Evolutionary conservation across 208 protist species (phyloP), one percentile per base, ranked within the genome.

Genomic region (Borovskyia barvae): DNA sequence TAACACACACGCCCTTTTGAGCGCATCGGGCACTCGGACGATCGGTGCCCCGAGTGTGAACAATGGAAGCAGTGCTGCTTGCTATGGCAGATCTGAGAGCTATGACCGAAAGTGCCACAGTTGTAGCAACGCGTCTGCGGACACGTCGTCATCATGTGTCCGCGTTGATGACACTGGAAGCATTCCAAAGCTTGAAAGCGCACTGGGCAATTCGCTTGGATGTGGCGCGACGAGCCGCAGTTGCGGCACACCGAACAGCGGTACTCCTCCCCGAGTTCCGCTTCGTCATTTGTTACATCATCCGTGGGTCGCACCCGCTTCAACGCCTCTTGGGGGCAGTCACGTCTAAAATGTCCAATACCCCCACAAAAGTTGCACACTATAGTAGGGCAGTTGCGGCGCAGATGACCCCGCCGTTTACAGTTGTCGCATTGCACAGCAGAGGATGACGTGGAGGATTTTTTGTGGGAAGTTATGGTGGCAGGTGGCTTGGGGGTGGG

Each of bases 21-120:
- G 39, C 76, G 81, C 50, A 90, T 71, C 20, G 85, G 88, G 50
- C 88, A 95, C 49, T 91, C 83, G 11, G 70, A 77, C 1, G 88
- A 92, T 53, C 70, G 63, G 72, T 95, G 88, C 8, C 88, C 88
- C 1, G 72, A 57, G 57, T 83, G 48, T 26, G 85, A 80, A 69
- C 88, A 95, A 69, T 95, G 85, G 69, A 90, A 95, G 78, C 88
- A 95, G 68, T 91, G 79, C 14, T 75, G 72, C 49, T 78, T 80
- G 72, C 85, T 95, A 67, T 85, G 77, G 55, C 88, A 95, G 32
- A 86, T 64, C 64, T 88, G 82, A 2, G 83, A 89, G 60, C 80
- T 91, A 62, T 95, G 88, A 1, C 88, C 85, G 54, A 85, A 91
- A 42, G 72, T 80, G 51, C 88, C 88, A 58, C 85, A 95, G 81